phyloP scores from a whole-genome alignment of 2,329 filamentous ascomycete species.

The Pseudogymnoascus sp. region DNA sequence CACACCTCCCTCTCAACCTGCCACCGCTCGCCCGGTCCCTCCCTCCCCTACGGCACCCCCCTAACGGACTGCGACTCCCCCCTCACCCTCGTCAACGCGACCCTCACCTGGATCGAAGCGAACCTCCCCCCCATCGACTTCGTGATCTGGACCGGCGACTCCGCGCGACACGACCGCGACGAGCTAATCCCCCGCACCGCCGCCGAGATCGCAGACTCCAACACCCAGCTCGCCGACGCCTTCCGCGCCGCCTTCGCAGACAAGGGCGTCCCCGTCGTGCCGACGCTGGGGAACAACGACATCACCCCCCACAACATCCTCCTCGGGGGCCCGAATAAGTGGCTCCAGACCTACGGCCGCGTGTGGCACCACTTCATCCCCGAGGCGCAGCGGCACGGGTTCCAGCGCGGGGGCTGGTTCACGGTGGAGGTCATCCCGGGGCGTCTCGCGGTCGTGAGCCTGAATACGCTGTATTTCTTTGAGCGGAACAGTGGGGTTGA shows the following conservation, averaged over 20 bases:
- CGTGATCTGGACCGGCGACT: slow-evolving; percentile 88
- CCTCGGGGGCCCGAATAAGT: slow-evolving; percentile 72
- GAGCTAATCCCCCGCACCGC: slow-evolving; percentile 67
- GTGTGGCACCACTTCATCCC: slow-evolving; percentile 87
- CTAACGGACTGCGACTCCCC: slow-evolving; percentile 86
- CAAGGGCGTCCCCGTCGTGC: slow-evolving; percentile 64
- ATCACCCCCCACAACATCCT: slow-evolving; percentile 96
- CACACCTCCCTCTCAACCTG: slow-evolving; percentile 68
- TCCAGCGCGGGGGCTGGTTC: slow-evolving; percentile 91
- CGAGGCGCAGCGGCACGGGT: slow-evolving; percentile 82
- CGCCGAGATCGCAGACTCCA: slow-evolving; percentile 68
- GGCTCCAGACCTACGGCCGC: slow-evolving; percentile 67
- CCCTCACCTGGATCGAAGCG: slow-evolving; percentile 77
- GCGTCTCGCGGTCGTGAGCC: slow-evolving; percentile 78
- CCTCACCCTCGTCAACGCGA: slow-evolving; percentile 70
- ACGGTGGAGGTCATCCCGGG: slow-evolving; percentile 83
- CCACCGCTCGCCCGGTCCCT: slow-evolving; percentile 67
- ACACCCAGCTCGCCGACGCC: slow-evolving; percentile 65
- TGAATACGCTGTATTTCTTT: slow-evolving; percentile 97
- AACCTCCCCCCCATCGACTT: slow-evolving; percentile 82
- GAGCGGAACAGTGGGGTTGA: slow-evolving; percentile 88
- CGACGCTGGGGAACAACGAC: slow-evolving; percentile 94
- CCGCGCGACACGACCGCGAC: slow-evolving; percentile 81
- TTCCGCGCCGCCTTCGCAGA: slow-evolving; percentile 66
- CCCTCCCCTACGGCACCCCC: slow-evolving; percentile 77